phyloP scores from a whole-genome alignment of 169 alveolate genomes.

The Cryptosporidium sp. region DNA sequence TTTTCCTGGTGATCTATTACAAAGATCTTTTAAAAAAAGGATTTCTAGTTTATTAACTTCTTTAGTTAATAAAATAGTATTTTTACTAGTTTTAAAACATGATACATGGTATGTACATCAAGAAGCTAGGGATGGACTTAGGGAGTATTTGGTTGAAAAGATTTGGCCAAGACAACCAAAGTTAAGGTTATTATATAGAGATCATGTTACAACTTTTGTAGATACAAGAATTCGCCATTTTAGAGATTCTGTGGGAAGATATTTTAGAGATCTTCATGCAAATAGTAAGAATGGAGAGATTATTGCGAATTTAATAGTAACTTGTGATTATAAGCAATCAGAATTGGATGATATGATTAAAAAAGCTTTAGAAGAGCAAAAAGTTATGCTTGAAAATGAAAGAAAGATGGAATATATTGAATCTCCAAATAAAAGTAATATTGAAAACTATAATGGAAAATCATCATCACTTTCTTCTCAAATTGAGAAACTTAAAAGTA shows the following conservation, averaged over 20 bases:
- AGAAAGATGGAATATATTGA: slow-evolving; percentile 2
- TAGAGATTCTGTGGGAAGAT: slow-evolving; percentile 73
- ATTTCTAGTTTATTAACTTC: slow-evolving; percentile 65
- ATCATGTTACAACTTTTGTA: slow-evolving; percentile 70
- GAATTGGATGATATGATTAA: slow-evolving; percentile 65
- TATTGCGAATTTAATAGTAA: slow-evolving; percentile 65
- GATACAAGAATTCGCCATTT: slow-evolving; percentile 75
- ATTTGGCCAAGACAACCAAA: slow-evolving; percentile 75
- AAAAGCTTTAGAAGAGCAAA: slow-evolving; percentile 55
- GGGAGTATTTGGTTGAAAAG: slow-evolving; percentile 58
- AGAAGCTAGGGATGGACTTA: slow-evolving; percentile 73
- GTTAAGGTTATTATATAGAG: slow-evolving; percentile 57
- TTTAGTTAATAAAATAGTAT: slow-evolving; percentile 59
- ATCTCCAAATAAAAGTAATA: not conserved
- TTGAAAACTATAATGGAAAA: not conserved
- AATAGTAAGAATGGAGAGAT: slow-evolving; percentile 65
- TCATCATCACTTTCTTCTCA: not conserved
- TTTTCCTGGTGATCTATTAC: slow-evolving; percentile 61
- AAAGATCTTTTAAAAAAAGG: slow-evolving; percentile 70
- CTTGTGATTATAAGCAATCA: slow-evolving; percentile 57
- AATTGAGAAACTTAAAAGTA: not conserved
- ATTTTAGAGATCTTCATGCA: slow-evolving; percentile 71
- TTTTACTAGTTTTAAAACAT: slow-evolving; percentile 49
- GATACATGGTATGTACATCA: slow-evolving; percentile 77
- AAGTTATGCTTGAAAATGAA: slow-evolving; percentile 31